These are phyloP conservation scores for Saturnispora bothae DNA, from an alignment of 805 yeast species.

Conservation along the genomic window DNA sequence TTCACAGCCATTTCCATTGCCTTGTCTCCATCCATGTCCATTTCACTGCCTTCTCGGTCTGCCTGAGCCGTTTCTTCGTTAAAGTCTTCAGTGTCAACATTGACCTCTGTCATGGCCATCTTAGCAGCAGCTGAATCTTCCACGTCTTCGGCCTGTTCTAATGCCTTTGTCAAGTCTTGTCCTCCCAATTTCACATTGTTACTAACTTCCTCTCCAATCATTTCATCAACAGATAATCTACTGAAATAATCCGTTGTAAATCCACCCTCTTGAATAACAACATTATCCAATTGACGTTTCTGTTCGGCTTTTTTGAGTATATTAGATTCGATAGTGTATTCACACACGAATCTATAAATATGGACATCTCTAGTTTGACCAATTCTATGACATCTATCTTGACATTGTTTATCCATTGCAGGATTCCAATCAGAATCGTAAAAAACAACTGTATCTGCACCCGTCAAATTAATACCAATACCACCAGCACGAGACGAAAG, in stretches of 20 bases:
- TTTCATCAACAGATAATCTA: constrained; percentile 73
- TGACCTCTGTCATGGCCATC: constrained; percentile 77
- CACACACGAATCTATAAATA: constrained; percentile 91
- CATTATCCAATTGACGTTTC: constrained; percentile 85
- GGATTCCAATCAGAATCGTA: constrained; percentile 99
- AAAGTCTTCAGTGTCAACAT: constrained; percentile 80
- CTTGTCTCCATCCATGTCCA: constrained; percentile 20
- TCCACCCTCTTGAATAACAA: constrained; percentile 95
- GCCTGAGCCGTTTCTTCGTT: constrained; percentile 32
- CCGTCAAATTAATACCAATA: constrained; percentile 91
- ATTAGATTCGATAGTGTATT: constrained; percentile 91
- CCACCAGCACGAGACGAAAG: constrained; percentile 97
- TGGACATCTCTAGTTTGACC: constrained; percentile 98
- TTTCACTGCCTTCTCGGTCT: constrained; percentile 28
- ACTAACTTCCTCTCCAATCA: constrained; percentile 53
- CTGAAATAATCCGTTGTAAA: constrained; percentile 95
- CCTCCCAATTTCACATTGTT: constrained; percentile 18
- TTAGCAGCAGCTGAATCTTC: constrained; percentile 86
- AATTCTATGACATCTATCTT: constrained; percentile 97
- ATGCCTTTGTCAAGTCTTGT: constrained; percentile 28
- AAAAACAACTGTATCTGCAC: constrained; percentile 97
- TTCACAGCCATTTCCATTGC: constrained; percentile 10
- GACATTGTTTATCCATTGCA: constrained; percentile 98
- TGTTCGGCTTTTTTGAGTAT: constrained; percentile 90
- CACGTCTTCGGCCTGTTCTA: constrained; percentile 93